A percentile compares a stretch with the other conserved stretches of the same genome.
Evolutionary conservation across 2,329 filamentous ascomycete species (phyloP).

Genomic region (Fusarium compactum): DNA sequence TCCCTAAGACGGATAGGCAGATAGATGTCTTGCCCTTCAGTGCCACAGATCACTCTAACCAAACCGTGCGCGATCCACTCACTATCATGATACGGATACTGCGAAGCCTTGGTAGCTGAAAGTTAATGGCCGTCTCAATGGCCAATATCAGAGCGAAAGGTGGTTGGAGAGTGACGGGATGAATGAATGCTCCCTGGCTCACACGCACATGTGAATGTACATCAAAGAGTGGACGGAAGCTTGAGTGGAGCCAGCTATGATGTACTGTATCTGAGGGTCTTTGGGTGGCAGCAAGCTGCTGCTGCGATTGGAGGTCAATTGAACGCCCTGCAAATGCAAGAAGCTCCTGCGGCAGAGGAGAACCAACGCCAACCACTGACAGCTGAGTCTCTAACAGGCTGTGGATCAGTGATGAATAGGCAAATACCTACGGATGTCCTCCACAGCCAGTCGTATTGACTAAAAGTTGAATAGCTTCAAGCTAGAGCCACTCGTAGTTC

Average conservation of each 20-base stretch:
- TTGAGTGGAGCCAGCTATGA: constrained; percentile 34
- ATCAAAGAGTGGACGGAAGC: constrained; percentile 26
- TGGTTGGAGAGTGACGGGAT: constrained; percentile 25
- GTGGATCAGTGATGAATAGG: constrained; percentile 14
- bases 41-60: constrained; percentile 40
- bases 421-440: constrained; percentile 1
- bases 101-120: constrained; percentile 11
- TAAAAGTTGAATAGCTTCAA: constrained; percentile 12
- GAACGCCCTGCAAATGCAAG: constrained; percentile 22
- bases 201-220: constrained; percentile 24
- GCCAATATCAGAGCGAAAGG: constrained; percentile 16
- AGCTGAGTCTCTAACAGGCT: not conserved
- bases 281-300: constrained; percentile 22
- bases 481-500: constrained; percentile 8
- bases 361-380: constrained; percentile 13
- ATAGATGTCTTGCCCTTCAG: constrained; percentile 32
- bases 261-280: constrained; percentile 4
- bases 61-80: constrained; percentile 31
- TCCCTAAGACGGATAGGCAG: constrained; percentile 21
- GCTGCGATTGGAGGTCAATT: constrained; percentile 40
- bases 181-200: constrained; percentile 13
- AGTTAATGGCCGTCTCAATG: constrained; percentile 9
- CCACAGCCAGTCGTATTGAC: constrained; percentile 6
- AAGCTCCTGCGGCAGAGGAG: constrained; percentile 36
- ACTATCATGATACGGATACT: constrained; percentile 31